These are phyloP conservation scores for Trichoderma lentiforme DNA, from an alignment of 2,329 filamentous ascomycete species.

Conservation along the genomic window DNA sequence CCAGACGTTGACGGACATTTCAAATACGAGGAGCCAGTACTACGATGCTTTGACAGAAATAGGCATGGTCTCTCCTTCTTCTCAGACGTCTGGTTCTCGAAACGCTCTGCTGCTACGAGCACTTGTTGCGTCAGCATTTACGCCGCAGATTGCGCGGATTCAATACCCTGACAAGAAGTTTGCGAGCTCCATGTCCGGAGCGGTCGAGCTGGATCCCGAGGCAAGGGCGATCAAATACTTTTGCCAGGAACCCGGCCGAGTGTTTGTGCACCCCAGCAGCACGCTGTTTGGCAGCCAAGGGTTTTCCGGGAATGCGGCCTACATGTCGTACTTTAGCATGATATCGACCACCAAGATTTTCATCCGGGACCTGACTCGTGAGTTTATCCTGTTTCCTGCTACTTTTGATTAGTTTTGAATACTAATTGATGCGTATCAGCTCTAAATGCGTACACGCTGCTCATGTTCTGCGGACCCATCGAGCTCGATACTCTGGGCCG, in stretches of 20 bases:
- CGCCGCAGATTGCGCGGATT: conserved; percentile 86
- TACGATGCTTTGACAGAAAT: conserved; percentile 81
- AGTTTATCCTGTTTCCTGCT: conserved; percentile 34
- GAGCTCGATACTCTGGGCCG: conserved; percentile 82
- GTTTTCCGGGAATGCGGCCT: conserved; percentile 71
- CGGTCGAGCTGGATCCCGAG: conserved; percentile 90
- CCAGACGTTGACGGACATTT: conserved; percentile 82
- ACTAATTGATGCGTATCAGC: conserved; percentile 44
- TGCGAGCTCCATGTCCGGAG: conserved; percentile 78
- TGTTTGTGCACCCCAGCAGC: conserved; percentile 90
- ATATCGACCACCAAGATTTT: conserved; percentile 92
- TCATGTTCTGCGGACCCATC: conserved; percentile 84
- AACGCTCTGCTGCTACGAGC: conserved; percentile 58
- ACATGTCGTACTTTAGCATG: conserved; percentile 86
- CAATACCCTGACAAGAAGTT: conserved; percentile 96
- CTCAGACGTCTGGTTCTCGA: conserved; percentile 34
- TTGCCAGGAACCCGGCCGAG: conserved; percentile 76
- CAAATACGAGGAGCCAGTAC: conserved; percentile 82
- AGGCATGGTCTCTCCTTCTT: conserved; percentile 60
- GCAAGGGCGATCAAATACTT: conserved; percentile 91
- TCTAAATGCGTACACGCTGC: conserved; percentile 82
- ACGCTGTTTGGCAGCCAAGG: conserved; percentile 79
- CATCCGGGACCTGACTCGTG: conserved; percentile 83
- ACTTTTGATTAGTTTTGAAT: neutral
- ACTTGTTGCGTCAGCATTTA: conserved; percentile 69